Conservation (phyloP, 2,329 filamentous ascomycete genomes). For the Stromatinia cepivora region DNA sequence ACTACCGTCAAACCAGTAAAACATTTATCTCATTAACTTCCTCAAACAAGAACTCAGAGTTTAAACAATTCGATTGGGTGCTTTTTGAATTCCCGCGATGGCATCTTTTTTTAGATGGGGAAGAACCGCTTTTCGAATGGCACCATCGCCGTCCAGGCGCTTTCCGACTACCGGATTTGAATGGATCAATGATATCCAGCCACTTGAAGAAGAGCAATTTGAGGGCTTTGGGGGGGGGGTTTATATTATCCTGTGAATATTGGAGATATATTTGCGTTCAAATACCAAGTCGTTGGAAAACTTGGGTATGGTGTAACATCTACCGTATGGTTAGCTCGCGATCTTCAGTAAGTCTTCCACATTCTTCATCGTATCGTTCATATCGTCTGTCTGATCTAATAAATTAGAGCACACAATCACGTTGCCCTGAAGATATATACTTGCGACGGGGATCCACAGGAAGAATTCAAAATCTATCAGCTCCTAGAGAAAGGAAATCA, state of each 20-base stretch:
- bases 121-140: neutral
- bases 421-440: constrained; percentile 27
- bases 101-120: constrained; percentile 3
- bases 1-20: too few relatives aligned
- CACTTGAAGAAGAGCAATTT: neutral
- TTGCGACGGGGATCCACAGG: constrained; percentile 12
- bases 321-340: constrained; percentile 30
- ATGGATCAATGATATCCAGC: neutral
- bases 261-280: constrained; percentile 28
- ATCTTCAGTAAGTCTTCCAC: constrained; percentile 26
- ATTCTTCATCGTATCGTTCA: neutral
- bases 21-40: too few relatives aligned
- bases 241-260: neutral
- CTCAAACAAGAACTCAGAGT: too few relatives aligned
- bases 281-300: constrained; percentile 33
- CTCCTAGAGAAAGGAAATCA: constrained; percentile 39
- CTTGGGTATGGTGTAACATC: constrained; percentile 30
- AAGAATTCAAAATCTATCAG: constrained; percentile 48
- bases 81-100: neutral
- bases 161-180: neutral
- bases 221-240: neutral
- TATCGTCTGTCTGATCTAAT: neutral
- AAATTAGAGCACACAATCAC: constrained; percentile 17
- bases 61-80: too few relatives aligned
- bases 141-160: neutral